A percentile compares a stretch with the other conserved stretches of the same genome.
phyloP scores from a whole-genome alignment of 371 early-diverging fungal species.

The Saksenaea oblongispora region DNA sequence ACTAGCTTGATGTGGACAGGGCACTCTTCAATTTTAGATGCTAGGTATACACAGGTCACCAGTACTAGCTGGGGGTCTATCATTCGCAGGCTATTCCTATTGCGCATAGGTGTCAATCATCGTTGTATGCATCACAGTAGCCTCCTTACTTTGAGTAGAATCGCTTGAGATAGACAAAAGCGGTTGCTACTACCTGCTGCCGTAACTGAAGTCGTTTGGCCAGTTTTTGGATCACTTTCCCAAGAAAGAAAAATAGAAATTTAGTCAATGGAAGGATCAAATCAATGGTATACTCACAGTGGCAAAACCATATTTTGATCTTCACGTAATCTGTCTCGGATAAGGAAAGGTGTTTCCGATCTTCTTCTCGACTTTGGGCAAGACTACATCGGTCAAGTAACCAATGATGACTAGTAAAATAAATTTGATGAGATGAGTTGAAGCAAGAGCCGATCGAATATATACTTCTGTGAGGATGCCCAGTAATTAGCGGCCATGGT shows the following conservation, averaged over 20 bases:
- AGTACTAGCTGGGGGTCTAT: slow-evolving; percentile 81
- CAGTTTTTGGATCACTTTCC: slow-evolving; percentile 73
- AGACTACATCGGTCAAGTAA: slow-evolving; percentile 59
- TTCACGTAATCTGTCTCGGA: slow-evolving; percentile 60
- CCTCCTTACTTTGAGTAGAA: slow-evolving; percentile 79
- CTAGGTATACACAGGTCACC: slow-evolving; percentile 83
- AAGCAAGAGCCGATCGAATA: neutral
- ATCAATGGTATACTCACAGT: slow-evolving; percentile 45
- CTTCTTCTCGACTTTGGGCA: slow-evolving; percentile 55
- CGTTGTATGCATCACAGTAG: neutral
- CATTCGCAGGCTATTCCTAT: slow-evolving; percentile 67
- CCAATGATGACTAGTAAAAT: slow-evolving; percentile 61
- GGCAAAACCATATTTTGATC: slow-evolving; percentile 69
- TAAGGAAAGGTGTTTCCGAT: slow-evolving; percentile 60
- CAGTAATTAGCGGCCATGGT: slow-evolving; percentile 79
- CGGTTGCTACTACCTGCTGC: slow-evolving; percentile 87
- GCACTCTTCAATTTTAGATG: slow-evolving; percentile 88
- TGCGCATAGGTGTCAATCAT: neutral
- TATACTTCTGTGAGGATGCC: slow-evolving; percentile 72
- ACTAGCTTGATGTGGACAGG: slow-evolving; percentile 84
- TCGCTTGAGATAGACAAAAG: slow-evolving; percentile 85
- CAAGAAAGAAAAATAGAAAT: neutral
- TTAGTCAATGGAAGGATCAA: neutral
- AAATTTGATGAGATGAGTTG: neutral
- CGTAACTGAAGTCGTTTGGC: slow-evolving; percentile 74